phyloP scores from a whole-genome alignment of 2,329 filamentous ascomycete species.

The Ustilaginoidea virens region DNA sequence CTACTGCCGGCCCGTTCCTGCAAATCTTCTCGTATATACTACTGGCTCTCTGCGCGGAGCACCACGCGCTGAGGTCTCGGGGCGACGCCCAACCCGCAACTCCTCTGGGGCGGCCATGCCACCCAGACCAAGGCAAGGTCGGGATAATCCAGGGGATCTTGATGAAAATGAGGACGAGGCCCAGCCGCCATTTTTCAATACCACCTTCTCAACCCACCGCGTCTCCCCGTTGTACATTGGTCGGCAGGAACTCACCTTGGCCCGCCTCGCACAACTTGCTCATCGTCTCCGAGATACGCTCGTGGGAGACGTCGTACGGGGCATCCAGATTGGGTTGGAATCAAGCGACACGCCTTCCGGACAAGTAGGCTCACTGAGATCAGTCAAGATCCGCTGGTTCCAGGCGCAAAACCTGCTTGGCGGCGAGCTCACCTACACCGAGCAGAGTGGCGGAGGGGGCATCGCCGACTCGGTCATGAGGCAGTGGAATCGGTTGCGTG shows the following conservation, averaged over 20 bases:
- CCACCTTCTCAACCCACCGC: constrained; percentile 40
- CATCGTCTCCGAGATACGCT: constrained; percentile 36
- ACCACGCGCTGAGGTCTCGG: too few species aligned
- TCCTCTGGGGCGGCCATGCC: constrained; percentile 1
- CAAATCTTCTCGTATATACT: too few species aligned
- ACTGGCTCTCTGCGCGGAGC: too few species aligned
- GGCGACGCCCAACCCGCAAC: too few species aligned
- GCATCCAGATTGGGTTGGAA: constrained; percentile 36
- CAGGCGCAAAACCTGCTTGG: constrained; percentile 16
- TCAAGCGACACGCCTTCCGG: constrained; percentile 23
- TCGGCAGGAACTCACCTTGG: constrained; percentile 18
- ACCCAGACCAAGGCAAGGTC: constrained; percentile 2
- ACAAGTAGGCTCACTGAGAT: constrained; percentile 26
- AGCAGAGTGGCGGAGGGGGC: constrained; percentile 7
- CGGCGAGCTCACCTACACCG: constrained; percentile 10
- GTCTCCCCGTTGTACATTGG: constrained; percentile 38
- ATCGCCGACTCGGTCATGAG: constrained; percentile 6
- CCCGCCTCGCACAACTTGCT: constrained; percentile 27
- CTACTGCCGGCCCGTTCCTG: too few species aligned
- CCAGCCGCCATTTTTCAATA: constrained; percentile 36
- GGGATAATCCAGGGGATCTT: constrained; percentile 5
- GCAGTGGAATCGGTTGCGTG: constrained; percentile 7
- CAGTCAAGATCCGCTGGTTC: constrained; percentile 33
- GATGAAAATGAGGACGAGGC: constrained; percentile 12
- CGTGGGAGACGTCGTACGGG: constrained; percentile 44